phyloP scores from a whole-genome alignment of 1,284 basidiomycete genomes.

The Mrakiaceae sp. region DNA sequence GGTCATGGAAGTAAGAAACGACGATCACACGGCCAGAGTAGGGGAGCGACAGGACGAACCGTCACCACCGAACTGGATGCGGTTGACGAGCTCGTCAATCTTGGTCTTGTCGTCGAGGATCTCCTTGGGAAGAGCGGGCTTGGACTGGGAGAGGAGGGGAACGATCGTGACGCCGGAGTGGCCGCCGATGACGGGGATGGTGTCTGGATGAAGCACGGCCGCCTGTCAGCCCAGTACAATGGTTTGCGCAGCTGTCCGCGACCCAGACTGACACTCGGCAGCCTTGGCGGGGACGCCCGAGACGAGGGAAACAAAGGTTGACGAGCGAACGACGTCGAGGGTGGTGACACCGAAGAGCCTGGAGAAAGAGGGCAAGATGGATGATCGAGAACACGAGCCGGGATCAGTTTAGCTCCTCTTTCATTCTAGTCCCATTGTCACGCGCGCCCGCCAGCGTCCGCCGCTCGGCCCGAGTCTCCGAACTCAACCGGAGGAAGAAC shows the following conservation, averaged over 20 bases:
- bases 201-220: background rate
- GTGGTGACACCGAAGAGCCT: slow-evolving; percentile 74
- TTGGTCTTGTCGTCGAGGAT: slow-evolving; percentile 23
- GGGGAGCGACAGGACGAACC: slow-evolving; percentile 35
- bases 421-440: background rate
- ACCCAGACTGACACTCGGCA: slow-evolving; percentile 40
- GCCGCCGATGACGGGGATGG: slow-evolving; percentile 48
- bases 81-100: slow-evolving; percentile 58
- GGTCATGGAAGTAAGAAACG: background rate
- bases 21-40: background rate
- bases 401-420: background rate
- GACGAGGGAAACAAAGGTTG: slow-evolving; percentile 76
- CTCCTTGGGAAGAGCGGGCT: slow-evolving; percentile 22
- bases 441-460: too few relatives aligned
- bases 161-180: slow-evolving; percentile 96
- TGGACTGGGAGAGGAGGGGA: slow-evolving; percentile 77
- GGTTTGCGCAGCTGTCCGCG: too few relatives aligned
- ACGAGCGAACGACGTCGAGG: slow-evolving; percentile 90
- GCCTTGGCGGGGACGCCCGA: slow-evolving; percentile 53
- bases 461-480: background rate
- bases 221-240: too few relatives aligned
- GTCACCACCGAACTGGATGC: slow-evolving; percentile 87
- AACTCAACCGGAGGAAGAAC: slow-evolving; percentile 26
- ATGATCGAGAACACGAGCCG: background rate
- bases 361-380: background rate